A percentile compares a stretch with the other conserved stretches of the same genome.
These are phyloP conservation scores for Funneliformis geosporum DNA, from an alignment of 192 early-diverging fungal species.

Conservation along the genomic window DNA sequence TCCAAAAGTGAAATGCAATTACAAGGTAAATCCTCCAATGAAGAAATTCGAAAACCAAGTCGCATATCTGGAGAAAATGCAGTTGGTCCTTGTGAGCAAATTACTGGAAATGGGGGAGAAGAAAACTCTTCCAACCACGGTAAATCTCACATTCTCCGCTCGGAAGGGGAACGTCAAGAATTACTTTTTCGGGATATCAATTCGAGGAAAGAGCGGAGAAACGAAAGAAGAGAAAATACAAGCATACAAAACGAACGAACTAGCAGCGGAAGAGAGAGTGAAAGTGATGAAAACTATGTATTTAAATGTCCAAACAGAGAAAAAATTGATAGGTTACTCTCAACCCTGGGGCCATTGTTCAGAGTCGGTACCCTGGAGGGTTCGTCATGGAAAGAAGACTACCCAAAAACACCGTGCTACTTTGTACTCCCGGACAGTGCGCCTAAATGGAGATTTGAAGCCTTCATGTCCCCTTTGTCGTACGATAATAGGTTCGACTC, in stretches of 20 bases:
- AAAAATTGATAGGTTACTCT: neutral
- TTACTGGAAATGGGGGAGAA: neutral
- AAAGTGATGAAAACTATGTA: too few relatives aligned
- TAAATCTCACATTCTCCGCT: neutral
- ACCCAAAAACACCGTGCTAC: neutral
- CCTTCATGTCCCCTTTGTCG: neutral
- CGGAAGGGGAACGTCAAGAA: too few relatives aligned
- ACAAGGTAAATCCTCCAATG: slow-evolving; percentile 2
- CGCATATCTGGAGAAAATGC: slow-evolving; percentile 6
- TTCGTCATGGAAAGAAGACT: neutral
- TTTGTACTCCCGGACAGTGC: too few relatives aligned
- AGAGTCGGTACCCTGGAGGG: neutral
- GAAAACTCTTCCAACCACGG: neutral
- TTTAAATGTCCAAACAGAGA: too few relatives aligned
- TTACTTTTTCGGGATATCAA: too few relatives aligned
- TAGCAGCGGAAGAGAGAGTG: too few relatives aligned
- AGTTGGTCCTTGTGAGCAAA: neutral
- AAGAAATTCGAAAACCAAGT: slow-evolving; percentile 18
- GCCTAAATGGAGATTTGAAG: too few relatives aligned
- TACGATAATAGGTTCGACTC: neutral
- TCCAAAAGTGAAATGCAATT: slow-evolving; percentile 1
- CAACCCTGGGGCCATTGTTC: neutral
- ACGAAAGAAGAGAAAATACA: too few relatives aligned
- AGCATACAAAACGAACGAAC: too few relatives aligned
- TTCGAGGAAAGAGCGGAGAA: too few relatives aligned